Conservation (phyloP, 2,329 filamentous ascomycete genomes). For the Hymenoscyphus scutula region DNA sequence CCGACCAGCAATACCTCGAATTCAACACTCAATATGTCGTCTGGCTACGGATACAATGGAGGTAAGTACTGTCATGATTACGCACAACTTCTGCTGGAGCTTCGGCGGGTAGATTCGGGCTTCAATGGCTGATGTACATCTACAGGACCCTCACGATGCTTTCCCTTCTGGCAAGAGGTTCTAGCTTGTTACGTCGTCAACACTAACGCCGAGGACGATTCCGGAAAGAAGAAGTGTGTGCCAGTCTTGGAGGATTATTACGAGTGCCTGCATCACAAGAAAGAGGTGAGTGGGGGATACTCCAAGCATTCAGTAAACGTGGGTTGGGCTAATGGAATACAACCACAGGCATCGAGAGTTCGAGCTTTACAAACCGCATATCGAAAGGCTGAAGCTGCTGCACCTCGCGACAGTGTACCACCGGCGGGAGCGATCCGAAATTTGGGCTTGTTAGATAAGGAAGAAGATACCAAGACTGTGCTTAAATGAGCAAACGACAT, state of each 20-base stretch:
- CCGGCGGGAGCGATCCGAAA: conserved; percentile 84
- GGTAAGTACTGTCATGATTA: conserved; percentile 51
- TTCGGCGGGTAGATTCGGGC: background rate
- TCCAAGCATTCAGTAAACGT: no score
- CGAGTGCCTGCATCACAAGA: conserved; percentile 97
- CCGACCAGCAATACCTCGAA: conserved; percentile 20
- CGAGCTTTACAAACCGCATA: conserved; percentile 79
- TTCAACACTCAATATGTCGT: conserved; percentile 59
- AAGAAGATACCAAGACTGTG: conserved; percentile 71
- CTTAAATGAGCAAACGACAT: conserved; percentile 34
- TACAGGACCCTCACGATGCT: conserved; percentile 65
- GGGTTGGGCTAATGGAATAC: conserved; percentile 4
- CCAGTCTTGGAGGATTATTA: conserved; percentile 94
- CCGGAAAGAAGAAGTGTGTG: conserved; percentile 83
- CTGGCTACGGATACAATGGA: conserved; percentile 77
- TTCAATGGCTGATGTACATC: conserved; percentile 28
- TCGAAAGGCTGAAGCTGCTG: conserved; percentile 72
- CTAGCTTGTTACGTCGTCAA: conserved; percentile 98
- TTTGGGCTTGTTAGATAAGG: conserved; percentile 78
- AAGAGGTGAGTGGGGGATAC: conserved; percentile 66
- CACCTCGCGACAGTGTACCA: conserved; percentile 75
- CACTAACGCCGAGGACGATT: conserved; percentile 72
- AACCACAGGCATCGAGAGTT: conserved; percentile 64
- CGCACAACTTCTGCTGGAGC: background rate
- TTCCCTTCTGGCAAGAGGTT: conserved; percentile 99